Percentiles rank a stretch among this genome's conserved stretches.
Evolutionary conservation across 2,329 filamentous ascomycete genomes (phyloP).

Genomic region (Xylaria sp.): DNA sequence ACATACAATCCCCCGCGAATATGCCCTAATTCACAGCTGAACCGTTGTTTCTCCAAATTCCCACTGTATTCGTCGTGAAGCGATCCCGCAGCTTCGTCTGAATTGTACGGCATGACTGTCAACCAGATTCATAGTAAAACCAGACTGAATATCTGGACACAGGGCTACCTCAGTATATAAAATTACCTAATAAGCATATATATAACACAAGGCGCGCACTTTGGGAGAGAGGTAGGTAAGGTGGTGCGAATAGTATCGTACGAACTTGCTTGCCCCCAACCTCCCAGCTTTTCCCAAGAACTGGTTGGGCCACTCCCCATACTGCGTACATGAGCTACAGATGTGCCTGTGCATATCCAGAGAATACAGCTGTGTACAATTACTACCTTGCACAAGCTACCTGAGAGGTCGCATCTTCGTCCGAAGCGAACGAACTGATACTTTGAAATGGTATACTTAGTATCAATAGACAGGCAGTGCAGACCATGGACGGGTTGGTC

Average conservation of each 20-base stretch:
- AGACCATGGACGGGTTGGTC: not conserved
- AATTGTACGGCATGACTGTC: not conserved
- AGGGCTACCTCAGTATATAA: not conserved
- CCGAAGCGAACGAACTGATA: not conserved
- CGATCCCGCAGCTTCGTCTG: constrained; percentile 13
- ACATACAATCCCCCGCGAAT: constrained; percentile 8
- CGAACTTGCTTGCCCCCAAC: constrained; percentile 3
- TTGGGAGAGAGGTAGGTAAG: not conserved
- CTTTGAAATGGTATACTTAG: not conserved
- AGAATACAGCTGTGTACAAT: not conserved
- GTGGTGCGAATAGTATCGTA: not conserved
- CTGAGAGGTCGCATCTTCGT: constrained; percentile 22
- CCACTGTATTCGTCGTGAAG: not conserved
- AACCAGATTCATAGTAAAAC: not conserved
- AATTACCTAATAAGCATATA: not conserved
- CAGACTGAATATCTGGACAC: not conserved
- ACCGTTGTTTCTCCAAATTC: constrained; percentile 11
- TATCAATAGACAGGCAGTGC: not conserved
- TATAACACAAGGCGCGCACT: not conserved
- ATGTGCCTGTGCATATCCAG: not conserved
- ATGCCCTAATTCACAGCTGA: constrained; percentile 15
- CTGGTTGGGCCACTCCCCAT: constrained; percentile 22
- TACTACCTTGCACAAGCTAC: constrained; percentile 20
- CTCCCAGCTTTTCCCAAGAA: constrained; percentile 25
- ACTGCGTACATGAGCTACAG: constrained; percentile 9